Conservation (phyloP, 208 protist species). For the Leishmania arabica region DNA sequence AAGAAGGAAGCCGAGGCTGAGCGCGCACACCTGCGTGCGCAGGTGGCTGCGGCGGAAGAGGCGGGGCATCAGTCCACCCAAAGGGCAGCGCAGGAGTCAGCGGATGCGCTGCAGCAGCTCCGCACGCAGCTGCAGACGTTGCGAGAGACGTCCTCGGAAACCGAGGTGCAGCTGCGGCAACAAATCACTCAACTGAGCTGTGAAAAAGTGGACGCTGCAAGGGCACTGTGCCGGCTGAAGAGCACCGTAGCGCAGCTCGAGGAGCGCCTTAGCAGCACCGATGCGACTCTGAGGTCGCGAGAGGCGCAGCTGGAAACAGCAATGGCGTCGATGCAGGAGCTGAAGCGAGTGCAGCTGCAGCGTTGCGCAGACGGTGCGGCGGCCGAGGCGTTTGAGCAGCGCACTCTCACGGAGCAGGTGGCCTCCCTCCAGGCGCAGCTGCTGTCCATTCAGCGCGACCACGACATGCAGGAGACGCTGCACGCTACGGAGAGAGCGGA, state of each 20-base stretch:
- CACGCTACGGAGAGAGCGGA: constrained; percentile 48
- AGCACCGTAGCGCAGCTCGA: constrained; percentile 13
- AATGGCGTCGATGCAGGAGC: constrained; percentile 2
- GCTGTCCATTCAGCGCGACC: constrained; percentile 18
- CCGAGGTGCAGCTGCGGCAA: constrained; percentile 21
- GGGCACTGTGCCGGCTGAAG: constrained; percentile 12
- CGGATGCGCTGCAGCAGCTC: constrained; percentile 21
- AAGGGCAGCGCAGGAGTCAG: neutral
- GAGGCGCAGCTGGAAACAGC: constrained; percentile 17
- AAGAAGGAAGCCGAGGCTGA: constrained; percentile 9
- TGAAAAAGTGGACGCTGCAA: constrained; percentile 12
- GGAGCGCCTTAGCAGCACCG: constrained; percentile 9
- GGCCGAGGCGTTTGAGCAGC: constrained; percentile 14
- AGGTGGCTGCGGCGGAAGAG: constrained; percentile 11
- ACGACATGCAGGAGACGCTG: constrained; percentile 11
- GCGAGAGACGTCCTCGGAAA: neutral
- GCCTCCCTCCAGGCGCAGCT: constrained; percentile 27
- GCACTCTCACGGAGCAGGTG: constrained; percentile 14
- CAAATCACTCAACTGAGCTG: constrained; percentile 12
- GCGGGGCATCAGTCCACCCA: neutral
- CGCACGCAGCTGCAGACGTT: constrained; percentile 23
- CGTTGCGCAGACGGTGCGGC: constrained; percentile 14
- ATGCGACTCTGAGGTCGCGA: constrained; percentile 8
- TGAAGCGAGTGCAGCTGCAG: constrained; percentile 15
- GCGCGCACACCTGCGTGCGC: constrained; percentile 5